phyloP scores from a whole-genome alignment of 2,329 filamentous ascomycete genomes.

The Helminthosporium solani region DNA sequence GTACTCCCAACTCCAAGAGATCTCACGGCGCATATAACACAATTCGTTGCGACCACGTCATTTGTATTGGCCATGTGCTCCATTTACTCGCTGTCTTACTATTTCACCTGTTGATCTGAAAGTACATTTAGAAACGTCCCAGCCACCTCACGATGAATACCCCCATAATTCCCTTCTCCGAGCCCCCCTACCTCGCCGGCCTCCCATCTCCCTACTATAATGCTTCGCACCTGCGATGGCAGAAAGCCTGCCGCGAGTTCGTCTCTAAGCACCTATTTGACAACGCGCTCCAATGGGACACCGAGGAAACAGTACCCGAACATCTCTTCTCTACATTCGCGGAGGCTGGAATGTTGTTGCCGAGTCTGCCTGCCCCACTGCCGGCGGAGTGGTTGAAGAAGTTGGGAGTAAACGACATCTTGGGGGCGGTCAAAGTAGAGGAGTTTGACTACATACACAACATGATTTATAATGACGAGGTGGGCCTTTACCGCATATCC shows the following conservation, averaged over 20 bases:
- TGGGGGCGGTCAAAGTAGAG: slow-evolving; percentile 66
- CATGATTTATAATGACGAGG: slow-evolving; percentile 69
- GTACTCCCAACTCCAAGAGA: too few relatives aligned
- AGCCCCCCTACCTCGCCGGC: slow-evolving; percentile 69
- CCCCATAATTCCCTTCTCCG: slow-evolving; percentile 63
- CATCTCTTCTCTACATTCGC: slow-evolving; percentile 66
- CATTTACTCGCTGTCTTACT: too few relatives aligned
- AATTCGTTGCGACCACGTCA: too few relatives aligned
- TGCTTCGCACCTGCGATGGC: slow-evolving; percentile 64
- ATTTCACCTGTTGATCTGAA: too few relatives aligned
- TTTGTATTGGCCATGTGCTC: too few relatives aligned
- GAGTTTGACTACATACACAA: slow-evolving; percentile 73
- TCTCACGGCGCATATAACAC: too few relatives aligned
- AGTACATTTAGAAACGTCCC: too few relatives aligned
- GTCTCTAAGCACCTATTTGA: slow-evolving; percentile 62
- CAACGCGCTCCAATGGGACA: slow-evolving; percentile 70
- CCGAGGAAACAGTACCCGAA: slow-evolving; percentile 61
- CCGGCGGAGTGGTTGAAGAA: slow-evolving; percentile 67
- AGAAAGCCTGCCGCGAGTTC: slow-evolving; percentile 67
- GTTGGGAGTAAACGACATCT: slow-evolving; percentile 65
- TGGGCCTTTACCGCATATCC: slow-evolving; percentile 20
- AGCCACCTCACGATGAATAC: slow-evolving; percentile 24
- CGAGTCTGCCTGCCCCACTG: slow-evolving; percentile 67
- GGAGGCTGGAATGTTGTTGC: slow-evolving; percentile 68
- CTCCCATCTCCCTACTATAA: slow-evolving; percentile 72